Conservation (phyloP, 768 basidiomycete species). For the Rhizopogon salebrosus region DNA sequence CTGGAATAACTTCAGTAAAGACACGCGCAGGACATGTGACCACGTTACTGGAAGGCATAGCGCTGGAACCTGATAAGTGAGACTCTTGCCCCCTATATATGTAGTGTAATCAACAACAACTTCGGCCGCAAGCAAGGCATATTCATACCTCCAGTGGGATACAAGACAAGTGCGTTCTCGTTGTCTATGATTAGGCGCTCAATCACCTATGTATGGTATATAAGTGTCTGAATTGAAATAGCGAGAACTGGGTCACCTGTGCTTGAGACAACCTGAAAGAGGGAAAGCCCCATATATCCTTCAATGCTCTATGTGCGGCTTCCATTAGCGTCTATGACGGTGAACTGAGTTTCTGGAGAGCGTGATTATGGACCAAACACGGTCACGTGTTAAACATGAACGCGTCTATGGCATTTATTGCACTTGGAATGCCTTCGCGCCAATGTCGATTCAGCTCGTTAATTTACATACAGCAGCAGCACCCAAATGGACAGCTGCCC, state of each 20-base stretch:
- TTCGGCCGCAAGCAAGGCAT: background rate
- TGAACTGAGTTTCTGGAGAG: no score
- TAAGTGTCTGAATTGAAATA: background rate
- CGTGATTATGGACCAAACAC: no score
- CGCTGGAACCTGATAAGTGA: constrained; percentile 37
- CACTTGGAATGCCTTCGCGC: background rate
- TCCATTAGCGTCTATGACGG: constrained; percentile 24
- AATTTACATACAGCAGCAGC: constrained; percentile 15
- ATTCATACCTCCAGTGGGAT: constrained; percentile 32
- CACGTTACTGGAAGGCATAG: constrained; percentile 29
- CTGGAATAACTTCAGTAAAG: background rate
- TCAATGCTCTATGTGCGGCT: constrained; percentile 24
- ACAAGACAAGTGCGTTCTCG: constrained; percentile 37
- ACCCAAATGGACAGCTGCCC: constrained; percentile 49
- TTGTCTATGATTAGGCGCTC: constrained; percentile 32
- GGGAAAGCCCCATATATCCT: constrained; percentile 30
- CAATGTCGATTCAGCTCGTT: constrained; percentile 11
- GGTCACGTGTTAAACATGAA: no score
- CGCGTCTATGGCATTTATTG: no score
- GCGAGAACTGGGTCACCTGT: constrained; percentile 17
- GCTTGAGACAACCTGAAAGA: constrained; percentile 35
- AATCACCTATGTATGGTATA: constrained; percentile 25
- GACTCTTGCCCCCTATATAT: constrained; percentile 30
- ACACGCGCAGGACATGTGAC: background rate
- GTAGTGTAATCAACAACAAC: background rate